Conservation (phyloP, 768 basidiomycete genomes). For the Boletus edulis region DNA sequence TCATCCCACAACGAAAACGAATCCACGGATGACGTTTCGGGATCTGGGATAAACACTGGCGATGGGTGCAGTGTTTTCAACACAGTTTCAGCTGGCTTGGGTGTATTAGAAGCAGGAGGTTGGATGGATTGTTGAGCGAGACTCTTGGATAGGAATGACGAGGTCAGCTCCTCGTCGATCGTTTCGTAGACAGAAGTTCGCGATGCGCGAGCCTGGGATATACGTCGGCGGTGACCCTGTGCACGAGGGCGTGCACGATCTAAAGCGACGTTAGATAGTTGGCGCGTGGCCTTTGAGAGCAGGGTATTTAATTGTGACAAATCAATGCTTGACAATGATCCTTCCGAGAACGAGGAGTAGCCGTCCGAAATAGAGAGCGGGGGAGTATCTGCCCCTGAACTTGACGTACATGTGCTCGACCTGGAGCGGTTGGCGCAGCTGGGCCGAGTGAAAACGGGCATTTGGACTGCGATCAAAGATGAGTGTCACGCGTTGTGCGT, state of each 20-base stretch:
- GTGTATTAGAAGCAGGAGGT: slow-evolving; percentile 32
- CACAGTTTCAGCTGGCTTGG: slow-evolving; percentile 3
- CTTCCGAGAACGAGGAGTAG: slow-evolving; percentile 62
- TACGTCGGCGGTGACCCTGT: slow-evolving; percentile 67
- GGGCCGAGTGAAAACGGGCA: slow-evolving; percentile 65
- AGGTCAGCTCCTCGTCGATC: slow-evolving; percentile 67
- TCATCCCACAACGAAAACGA: slow-evolving; percentile 59
- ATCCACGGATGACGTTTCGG: slow-evolving; percentile 48
- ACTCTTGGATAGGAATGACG: slow-evolving; percentile 23
- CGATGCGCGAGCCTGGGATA: slow-evolving; percentile 61
- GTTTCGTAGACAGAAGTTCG: slow-evolving; percentile 76
- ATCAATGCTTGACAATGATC: slow-evolving; percentile 79
- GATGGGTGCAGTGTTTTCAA: slow-evolving; percentile 31
- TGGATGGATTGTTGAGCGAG: slow-evolving; percentile 22
- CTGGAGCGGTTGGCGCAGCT: slow-evolving; percentile 49
- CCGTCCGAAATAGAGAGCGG: slow-evolving; percentile 69
- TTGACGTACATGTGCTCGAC: slow-evolving; percentile 67
- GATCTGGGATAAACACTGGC: slow-evolving; percentile 55
- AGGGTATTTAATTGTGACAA: slow-evolving; percentile 55
- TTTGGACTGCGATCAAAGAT: slow-evolving; percentile 34
- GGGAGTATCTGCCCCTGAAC: slow-evolving; percentile 68
- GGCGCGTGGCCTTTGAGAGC: slow-evolving; percentile 55
- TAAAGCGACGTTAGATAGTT: slow-evolving; percentile 42
- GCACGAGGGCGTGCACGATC: slow-evolving; percentile 41
- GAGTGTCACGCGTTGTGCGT: neutral